Base-by-base conservation (phyloP, 1,139 yeast genomes). In the Yamadazyma spencermartinsiae region DNA sequence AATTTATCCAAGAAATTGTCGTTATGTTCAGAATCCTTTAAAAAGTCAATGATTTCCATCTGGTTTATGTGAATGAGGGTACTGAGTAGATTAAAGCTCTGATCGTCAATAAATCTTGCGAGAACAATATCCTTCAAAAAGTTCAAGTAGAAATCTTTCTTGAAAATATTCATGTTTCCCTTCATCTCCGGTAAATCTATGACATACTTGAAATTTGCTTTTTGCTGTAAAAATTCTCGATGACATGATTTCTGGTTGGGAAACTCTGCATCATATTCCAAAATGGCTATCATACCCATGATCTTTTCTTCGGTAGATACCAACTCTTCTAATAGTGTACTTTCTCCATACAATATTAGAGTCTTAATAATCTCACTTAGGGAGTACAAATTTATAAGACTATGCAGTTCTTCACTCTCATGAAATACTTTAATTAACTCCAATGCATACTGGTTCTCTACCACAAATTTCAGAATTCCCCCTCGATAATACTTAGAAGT, bases 241-340 rank as follows among this genome's bases (percentile, higher is more conserved):
- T 87, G 88, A 49, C 86, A 82, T 2, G 96, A 88, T 59, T 87
- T 89, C 46, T 74, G 71, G 16, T 72, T 72, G 0, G 96, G 95
- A 51, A 75, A 86, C 40, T 86, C 95, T 0, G 94, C 86, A 56
- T 90, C 97, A 59, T 90, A 92, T 58, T 92, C 98, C 35, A 92
- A 63, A n/a, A 88, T 84, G 0, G 96, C 95, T 8, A 84, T 76
- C 4, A 86, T 64, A 0, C 86, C 86, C 50, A 74, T 53, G 25
- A 87, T 72, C 39, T 76, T 69, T 3, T 73, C 75, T 47, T 85
- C 92, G 4, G 60, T 47, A 2, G 76, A 74, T 2, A 87, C 64
- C 38, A 90, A 72, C 32, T 74, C 67, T 42, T 88, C 96, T 30
- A 89, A 62, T 4, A 92, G 68, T 10, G 72, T 57, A 11, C 80